Conservation (phyloP, 257 asterid genomes). For the Gynochthodes officinalis region DNA sequence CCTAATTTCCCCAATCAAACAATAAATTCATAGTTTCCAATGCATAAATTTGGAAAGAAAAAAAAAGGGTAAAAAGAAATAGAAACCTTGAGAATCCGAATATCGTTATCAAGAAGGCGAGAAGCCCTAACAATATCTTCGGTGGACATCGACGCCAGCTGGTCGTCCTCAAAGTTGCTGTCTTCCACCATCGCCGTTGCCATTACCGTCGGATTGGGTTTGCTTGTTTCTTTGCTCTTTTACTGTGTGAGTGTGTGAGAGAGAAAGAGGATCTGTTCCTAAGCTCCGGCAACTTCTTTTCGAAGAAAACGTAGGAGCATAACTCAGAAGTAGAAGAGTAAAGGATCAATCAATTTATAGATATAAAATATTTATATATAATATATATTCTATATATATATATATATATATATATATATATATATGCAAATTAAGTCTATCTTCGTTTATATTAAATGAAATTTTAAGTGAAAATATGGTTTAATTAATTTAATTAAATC, state of each 20-base stretch:
- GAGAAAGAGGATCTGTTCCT: background rate
- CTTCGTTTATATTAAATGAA: too few species aligned
- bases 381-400: too few species aligned
- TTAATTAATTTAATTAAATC: too few species aligned
- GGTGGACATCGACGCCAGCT: conserved; percentile 68
- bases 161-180: conserved; percentile 70
- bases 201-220: conserved; percentile 26
- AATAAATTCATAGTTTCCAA: background rate
- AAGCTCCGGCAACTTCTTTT: background rate
- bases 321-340: too few species aligned
- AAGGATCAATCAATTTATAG: too few species aligned
- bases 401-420: too few species aligned
- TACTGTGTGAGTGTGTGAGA: background rate
- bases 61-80: background rate
- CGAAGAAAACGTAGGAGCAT: too few species aligned
- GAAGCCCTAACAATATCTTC: conserved; percentile 84
- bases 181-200: conserved; percentile 89
- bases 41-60: background rate
- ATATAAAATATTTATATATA: too few species aligned
- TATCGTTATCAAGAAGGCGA: conserved; percentile 83
- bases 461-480: too few species aligned
- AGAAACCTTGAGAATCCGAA: conserved; percentile 69
- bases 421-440: too few species aligned
- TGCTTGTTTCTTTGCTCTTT: background rate
- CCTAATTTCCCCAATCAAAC: background rate